Conservation (phyloP, 805 yeast genomes). For the Komagataella populi region DNA sequence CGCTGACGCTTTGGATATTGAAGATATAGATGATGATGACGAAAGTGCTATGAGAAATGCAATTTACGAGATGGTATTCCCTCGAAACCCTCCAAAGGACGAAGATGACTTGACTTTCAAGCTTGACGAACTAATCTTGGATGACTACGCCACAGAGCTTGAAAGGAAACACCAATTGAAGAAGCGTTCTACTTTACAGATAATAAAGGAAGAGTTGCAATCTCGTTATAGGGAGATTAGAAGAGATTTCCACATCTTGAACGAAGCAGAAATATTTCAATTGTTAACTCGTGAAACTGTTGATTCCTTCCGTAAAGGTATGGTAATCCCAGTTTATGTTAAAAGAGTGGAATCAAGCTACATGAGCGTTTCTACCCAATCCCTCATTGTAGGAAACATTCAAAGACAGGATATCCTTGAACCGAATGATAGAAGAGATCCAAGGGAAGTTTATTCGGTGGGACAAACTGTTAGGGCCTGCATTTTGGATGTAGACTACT, state of each 20-base stretch:
- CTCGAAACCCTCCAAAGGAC: conserved; percentile 56
- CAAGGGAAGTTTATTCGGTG: conserved; percentile 27
- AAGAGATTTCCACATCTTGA: conserved; percentile 50
- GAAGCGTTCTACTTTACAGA: conserved; percentile 67
- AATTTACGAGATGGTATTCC: conserved; percentile 36
- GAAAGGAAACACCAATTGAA: conserved; percentile 58
- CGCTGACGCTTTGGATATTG: conserved; percentile 91
- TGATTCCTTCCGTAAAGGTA: conserved; percentile 52
- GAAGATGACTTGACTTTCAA: conserved; percentile 53
- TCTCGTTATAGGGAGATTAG: conserved; percentile 83
- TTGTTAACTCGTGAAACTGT: conserved; percentile 80
- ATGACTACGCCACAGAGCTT: conserved; percentile 85
- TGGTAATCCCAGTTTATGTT: conserved; percentile 63
- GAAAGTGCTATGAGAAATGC: conserved; percentile 23
- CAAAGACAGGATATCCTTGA: conserved; percentile 23
- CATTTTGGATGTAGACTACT: conserved; percentile 56
- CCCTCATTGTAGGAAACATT: conserved; percentile 31
- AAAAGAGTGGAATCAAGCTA: conserved; percentile 40
- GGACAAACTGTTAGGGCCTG: conserved; percentile 87
- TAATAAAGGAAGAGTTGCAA: conserved; percentile 77
- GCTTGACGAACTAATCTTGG: conserved; percentile 77
- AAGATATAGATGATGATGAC: conserved; percentile 81
- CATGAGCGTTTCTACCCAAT: conserved; percentile 31
- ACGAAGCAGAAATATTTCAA: conserved; percentile 65
- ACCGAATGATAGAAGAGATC: conserved; percentile 37